Conservation (phyloP, 2,329 filamentous ascomycete genomes). For the Penicillium palitans region DNA sequence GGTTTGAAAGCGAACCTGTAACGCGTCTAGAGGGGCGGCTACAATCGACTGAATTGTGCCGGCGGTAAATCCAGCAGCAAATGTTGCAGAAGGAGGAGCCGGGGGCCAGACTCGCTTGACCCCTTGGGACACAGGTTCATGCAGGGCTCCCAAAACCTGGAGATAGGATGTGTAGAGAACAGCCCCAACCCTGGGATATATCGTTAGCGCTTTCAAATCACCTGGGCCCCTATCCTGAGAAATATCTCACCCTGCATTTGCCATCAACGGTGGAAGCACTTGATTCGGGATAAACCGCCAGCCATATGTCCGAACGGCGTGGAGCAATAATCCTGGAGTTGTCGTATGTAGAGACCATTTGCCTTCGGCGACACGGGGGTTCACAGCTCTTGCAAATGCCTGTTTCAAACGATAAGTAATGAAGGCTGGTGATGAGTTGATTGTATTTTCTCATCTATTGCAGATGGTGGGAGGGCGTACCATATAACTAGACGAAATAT, state of each 20-base stretch:
- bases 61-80: conserved; percentile 60
- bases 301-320: conserved; percentile 61
- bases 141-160: conserved; percentile 57
- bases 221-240: neutral
- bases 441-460: neutral
- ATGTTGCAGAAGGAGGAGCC: conserved; percentile 54
- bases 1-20: conserved; percentile 62
- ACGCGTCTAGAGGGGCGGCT: conserved; percentile 63
- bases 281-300: conserved; percentile 66
- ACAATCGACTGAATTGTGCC: conserved; percentile 62
- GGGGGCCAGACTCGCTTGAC: conserved; percentile 62
- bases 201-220: neutral
- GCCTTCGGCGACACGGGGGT: conserved; percentile 50
- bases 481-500: conserved; percentile 49
- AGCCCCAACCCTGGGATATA: conserved; percentile 54
- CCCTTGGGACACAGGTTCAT: conserved; percentile 58
- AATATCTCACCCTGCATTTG: conserved; percentile 56
- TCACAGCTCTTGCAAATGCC: conserved; percentile 65
- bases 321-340: conserved; percentile 60
- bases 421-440: conserved; percentile 13
- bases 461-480: conserved; percentile 35
- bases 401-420: conserved; percentile 27
- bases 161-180: conserved; percentile 65
- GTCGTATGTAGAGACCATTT: conserved; percentile 62
- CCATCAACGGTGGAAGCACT: conserved; percentile 62